Evolutionary conservation across 208 protist species (phyloP).

Genomic region (Leishmania arabica): DNA sequence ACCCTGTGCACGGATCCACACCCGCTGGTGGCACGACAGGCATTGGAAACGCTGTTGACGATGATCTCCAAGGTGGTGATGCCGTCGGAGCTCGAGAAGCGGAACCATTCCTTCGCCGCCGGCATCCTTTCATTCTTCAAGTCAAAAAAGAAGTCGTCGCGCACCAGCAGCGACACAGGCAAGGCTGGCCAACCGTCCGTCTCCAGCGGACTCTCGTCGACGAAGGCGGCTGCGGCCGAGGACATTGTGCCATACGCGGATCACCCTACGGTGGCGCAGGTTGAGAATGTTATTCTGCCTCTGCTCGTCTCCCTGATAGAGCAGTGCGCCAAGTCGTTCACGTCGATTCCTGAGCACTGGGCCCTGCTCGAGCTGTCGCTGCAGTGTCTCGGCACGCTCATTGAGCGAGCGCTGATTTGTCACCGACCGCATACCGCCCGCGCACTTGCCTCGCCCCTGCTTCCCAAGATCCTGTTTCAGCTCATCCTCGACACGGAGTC

Average conservation of each 20-base stretch:
- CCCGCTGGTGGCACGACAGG: conserved; percentile 62
- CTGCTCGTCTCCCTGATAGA: conserved; percentile 69
- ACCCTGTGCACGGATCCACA: conserved; percentile 64
- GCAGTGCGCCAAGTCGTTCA: conserved; percentile 48
- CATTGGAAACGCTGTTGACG: conserved; percentile 71
- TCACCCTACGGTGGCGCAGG: conserved; percentile 60
- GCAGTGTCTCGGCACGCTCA: conserved; percentile 71
- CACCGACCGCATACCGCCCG: conserved; percentile 64
- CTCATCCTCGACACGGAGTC: conserved; percentile 63
- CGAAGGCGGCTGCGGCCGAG: conserved; percentile 6
- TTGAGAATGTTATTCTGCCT: conserved; percentile 74
- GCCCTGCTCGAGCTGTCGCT: conserved; percentile 68
- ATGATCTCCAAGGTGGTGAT: conserved; percentile 79
- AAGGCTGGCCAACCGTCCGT: not conserved
- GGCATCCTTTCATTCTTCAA: conserved; percentile 53
- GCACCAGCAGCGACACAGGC: conserved; percentile 5
- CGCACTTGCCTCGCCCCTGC: conserved; percentile 51
- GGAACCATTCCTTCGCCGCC: conserved; percentile 20
- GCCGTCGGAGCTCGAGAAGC: conserved; percentile 61
- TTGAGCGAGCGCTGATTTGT: conserved; percentile 77
- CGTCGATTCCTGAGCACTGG: conserved; percentile 73
- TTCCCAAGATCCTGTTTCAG: conserved; percentile 60
- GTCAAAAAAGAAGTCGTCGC: conserved; percentile 35
- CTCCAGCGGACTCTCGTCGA: not conserved
- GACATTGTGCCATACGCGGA: conserved; percentile 39